Evolutionary conservation across 441 rosid genomes (phyloP), one percentile per base, ranked within the genome.

Genomic region (Croton setiger): DNA sequence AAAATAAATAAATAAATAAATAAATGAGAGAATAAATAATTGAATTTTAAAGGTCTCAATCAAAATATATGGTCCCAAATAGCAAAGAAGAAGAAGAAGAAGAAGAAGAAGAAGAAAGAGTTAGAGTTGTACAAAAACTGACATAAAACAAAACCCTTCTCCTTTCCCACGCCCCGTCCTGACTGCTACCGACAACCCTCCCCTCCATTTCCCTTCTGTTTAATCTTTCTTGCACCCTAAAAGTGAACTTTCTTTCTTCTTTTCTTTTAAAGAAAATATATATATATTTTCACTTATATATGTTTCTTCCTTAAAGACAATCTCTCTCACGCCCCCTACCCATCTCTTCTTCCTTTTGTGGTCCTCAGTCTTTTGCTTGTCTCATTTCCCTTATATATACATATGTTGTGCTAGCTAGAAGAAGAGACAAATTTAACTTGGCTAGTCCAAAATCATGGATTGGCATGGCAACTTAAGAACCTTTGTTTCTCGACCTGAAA

Each of bases 381-480:
- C 68, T 68, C 62, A 11, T 35, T 8, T 64, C 23, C 54, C 14
- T 54, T 44, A 41, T 55, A 48, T 41, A 51, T 23, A 48, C 10
- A 48, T 48, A 20, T 21, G n/a, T 73, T 35, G 33, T 21, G 54
- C 62, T 64, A n/a, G 18, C 31, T 27, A 27, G 31, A 27, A 27
- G 31, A 56, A 70, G 62, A 74, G 54, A 43, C 60, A 20, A 21
- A 52, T 12, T n/a, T 52, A 17, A 52, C 27, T n/a, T 52, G 13
- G 48, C 17, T 44, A 39, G 35, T 54, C 49, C 27, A n/a, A 37
- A 18, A 72, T 14, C 9, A 87, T 86, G 93, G 93, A 88, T 43
- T 88, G 89, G 90, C 80, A 75, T 76, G 71, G 73, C 67, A 74
- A 68, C 78, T 56, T 83, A 49, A 81, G 86, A 55, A 55, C 65